phyloP scores from a whole-genome alignment of 176 grass and related monocot genomes.

The Lolium perenne region DNA sequence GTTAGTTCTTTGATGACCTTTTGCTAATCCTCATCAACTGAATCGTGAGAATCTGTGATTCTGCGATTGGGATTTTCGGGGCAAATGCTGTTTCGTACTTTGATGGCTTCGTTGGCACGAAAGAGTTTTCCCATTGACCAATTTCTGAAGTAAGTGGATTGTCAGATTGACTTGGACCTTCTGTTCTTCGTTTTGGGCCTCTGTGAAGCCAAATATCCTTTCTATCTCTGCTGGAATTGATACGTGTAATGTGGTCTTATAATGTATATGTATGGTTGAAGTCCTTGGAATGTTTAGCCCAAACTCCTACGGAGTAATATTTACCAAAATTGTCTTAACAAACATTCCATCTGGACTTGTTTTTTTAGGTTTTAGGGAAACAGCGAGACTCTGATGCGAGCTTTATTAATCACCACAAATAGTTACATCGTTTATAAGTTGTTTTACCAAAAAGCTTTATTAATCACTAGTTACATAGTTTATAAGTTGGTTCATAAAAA shows the following conservation, averaged over 20 bases:
- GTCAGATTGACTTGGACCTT: background rate
- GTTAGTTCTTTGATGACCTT: background rate
- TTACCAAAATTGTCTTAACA: no score
- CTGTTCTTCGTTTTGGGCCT: no score
- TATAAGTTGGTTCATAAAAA: no score
- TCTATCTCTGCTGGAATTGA: background rate
- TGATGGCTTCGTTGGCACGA: background rate
- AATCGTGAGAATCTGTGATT: background rate
- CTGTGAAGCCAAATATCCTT: background rate
- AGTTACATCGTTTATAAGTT: no score
- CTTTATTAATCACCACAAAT: no score
- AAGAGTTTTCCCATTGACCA: background rate
- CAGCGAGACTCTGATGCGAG: no score
- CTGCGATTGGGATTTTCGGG: background rate
- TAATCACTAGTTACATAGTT: no score
- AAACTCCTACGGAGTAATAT: no score
- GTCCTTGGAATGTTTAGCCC: background rate
- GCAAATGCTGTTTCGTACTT: background rate
- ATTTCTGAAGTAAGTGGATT: background rate
- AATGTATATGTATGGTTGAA: background rate
- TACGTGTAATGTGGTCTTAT: no score
- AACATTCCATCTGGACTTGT: no score
- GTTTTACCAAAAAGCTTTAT: no score
- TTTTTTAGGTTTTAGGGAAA: no score
- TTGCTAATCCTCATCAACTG: background rate